These are phyloP conservation scores for Malus hybrid DNA, from an alignment of 331 rosid genomes.

Conservation along the genomic window DNA sequence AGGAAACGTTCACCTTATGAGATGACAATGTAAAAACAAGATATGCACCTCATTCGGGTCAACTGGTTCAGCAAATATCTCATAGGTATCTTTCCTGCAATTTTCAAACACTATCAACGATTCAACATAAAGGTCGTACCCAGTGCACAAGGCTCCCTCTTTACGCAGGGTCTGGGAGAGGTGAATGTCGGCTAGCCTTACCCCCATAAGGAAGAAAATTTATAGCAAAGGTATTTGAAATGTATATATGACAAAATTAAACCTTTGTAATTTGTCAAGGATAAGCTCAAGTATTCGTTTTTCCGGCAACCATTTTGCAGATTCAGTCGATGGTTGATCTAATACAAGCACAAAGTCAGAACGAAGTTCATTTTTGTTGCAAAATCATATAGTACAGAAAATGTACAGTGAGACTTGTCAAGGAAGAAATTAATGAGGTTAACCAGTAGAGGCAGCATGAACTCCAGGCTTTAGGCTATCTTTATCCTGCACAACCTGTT, in stretches of 20 bases:
- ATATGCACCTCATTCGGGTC: slow-evolving; percentile 50
- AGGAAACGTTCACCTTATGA: background rate
- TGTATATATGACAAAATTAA: background rate
- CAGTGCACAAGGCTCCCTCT: no score
- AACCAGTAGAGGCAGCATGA: background rate
- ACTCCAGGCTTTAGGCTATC: slow-evolving; percentile 5
- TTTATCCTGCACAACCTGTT: background rate
- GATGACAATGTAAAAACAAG: background rate
- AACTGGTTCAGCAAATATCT: slow-evolving; percentile 71
- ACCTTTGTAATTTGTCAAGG: slow-evolving; percentile 67
- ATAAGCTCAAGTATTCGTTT: slow-evolving; percentile 52
- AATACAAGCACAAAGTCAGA: slow-evolving; percentile 9
- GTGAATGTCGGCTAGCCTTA: no score
- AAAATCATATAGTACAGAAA: background rate
- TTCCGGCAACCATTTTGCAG: slow-evolving; percentile 32
- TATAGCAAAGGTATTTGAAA: background rate
- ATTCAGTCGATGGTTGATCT: slow-evolving; percentile 33
- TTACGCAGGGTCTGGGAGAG: no score
- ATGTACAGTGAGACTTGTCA: background rate
- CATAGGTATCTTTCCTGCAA: slow-evolving; percentile 54
- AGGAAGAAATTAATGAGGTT: slow-evolving; percentile 5
- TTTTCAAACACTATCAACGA: background rate
- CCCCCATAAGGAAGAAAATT: background rate
- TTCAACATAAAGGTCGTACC: background rate
- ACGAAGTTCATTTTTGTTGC: background rate